These are phyloP conservation scores for Choiromyces venosus DNA, from an alignment of 495 filamentous ascomycete genomes.

Conservation along the genomic window DNA sequence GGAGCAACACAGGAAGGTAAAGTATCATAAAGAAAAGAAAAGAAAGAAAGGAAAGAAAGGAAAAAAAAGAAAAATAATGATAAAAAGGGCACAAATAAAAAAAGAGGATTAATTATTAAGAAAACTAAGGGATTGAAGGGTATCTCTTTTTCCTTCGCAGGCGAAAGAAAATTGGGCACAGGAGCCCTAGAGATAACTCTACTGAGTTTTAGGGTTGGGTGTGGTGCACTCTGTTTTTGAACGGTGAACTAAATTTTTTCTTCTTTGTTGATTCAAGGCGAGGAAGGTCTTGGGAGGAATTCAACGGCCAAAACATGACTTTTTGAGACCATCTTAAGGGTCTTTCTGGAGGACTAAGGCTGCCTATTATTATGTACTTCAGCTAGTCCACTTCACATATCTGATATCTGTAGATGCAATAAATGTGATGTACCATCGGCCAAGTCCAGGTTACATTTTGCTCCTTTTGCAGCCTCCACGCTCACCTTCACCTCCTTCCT, in stretches of 20 bases:
- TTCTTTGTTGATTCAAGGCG: not conserved
- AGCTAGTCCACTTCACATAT: not conserved
- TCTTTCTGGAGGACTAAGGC: not conserved
- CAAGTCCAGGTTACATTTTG: not conserved
- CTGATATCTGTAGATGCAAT: not conserved
- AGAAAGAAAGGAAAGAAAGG: slow-evolving; percentile 25
- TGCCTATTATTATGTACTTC: not conserved
- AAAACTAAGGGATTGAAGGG: not conserved
- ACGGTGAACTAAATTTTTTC: not conserved
- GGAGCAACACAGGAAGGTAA: slow-evolving; percentile 29
- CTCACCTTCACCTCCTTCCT: too few species aligned
- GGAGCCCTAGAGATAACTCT: slow-evolving; percentile 30
- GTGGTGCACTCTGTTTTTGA: slow-evolving; percentile 5
- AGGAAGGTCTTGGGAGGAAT: not conserved
- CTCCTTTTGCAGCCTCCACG: not conserved
- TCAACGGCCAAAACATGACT: not conserved
- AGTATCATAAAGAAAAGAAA: slow-evolving; percentile 15
- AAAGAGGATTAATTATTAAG: slow-evolving; percentile 8
- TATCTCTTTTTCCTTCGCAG: not conserved
- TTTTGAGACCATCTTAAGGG: not conserved
- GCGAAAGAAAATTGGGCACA: not conserved
- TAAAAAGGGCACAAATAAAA: slow-evolving; percentile 10
- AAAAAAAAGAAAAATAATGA: slow-evolving; percentile 15
- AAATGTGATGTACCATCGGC: not conserved
- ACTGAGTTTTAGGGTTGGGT: slow-evolving; percentile 28